A percentile compares a stretch with the other conserved stretches of the same genome.
These are phyloP conservation scores for Colletotrichum sp. DNA, from an alignment of 2,329 filamentous ascomycete species.

Conservation along the genomic window DNA sequence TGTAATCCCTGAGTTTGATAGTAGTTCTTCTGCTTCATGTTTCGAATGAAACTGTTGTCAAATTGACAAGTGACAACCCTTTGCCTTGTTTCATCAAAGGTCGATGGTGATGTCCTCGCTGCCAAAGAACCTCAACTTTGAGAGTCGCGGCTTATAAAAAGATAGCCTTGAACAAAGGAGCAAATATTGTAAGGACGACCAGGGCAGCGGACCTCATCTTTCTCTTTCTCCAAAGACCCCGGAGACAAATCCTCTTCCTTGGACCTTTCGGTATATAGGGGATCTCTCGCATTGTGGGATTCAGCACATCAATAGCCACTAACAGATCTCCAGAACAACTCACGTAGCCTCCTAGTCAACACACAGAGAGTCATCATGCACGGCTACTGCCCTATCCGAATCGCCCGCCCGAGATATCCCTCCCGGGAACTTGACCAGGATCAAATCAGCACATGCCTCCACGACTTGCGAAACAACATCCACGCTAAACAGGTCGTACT, in stretches of 20 bases:
- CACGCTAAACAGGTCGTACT: not conserved
- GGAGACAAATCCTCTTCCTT: not conserved
- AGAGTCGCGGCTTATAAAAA: not conserved
- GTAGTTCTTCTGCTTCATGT: not conserved
- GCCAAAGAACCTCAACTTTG: not conserved
- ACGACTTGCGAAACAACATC: not conserved
- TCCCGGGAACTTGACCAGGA: not conserved
- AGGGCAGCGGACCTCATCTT: not conserved
- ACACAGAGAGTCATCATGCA: not conserved
- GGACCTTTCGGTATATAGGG: not conserved
- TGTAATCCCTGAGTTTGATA: not conserved
- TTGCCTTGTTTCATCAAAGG: not conserved
- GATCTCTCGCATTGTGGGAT: not conserved
- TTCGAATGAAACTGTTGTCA: not conserved
- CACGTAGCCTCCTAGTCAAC: not conserved
- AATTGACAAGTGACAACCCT: not conserved
- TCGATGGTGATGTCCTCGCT: not conserved
- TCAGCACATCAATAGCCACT: not conserved
- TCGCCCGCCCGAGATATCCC: not conserved
- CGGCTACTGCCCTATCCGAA: not conserved
- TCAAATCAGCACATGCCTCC: not conserved
- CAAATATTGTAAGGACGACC: not conserved
- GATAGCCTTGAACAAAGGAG: not conserved
- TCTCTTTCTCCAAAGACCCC: not conserved
- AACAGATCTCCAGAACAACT: not conserved